A percentile compares a stretch with the other conserved stretches of the same genome.
phyloP scores from a whole-genome alignment of 148 eudicot species.

The Diospyros lotus region DNA sequence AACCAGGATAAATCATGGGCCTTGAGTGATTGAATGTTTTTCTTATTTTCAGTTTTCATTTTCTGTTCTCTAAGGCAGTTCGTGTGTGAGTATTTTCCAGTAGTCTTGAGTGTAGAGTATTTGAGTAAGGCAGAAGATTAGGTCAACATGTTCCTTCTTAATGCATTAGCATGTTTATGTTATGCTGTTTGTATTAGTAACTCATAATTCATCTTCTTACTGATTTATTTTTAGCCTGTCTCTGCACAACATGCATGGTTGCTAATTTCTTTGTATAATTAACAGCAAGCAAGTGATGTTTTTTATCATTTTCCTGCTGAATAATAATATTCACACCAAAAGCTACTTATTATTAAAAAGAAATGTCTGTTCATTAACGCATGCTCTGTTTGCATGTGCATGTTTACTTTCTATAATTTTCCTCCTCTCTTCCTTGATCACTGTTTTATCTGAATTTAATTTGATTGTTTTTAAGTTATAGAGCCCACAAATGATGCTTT shows the following conservation, averaged over 20 bases:
- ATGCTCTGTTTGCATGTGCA: neutral
- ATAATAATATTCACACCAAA: neutral
- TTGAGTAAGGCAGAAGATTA: no score
- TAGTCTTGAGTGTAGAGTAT: no score
- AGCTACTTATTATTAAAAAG: neutral
- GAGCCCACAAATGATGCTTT: constrained; percentile 45
- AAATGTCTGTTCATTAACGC: neutral
- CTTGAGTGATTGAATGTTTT: no score
- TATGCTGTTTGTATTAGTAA: neutral
- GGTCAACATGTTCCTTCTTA: no score
- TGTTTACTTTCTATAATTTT: neutral
- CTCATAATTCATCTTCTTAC: neutral
- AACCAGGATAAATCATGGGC: no score
- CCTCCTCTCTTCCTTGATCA: neutral
- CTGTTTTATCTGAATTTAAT: neutral
- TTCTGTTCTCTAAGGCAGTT: no score
- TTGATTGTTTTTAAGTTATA: constrained; percentile 6
- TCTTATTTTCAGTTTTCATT: no score
- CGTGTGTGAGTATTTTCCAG: no score
- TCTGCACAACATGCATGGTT: neutral
- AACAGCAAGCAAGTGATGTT: neutral
- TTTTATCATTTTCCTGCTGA: neutral
- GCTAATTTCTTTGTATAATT: neutral
- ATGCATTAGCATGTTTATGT: neutral
- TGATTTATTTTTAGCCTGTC: neutral